Base-by-base conservation (phyloP, 768 basidiomycete genomes). In the Boletus vinaceobasis region DNA sequence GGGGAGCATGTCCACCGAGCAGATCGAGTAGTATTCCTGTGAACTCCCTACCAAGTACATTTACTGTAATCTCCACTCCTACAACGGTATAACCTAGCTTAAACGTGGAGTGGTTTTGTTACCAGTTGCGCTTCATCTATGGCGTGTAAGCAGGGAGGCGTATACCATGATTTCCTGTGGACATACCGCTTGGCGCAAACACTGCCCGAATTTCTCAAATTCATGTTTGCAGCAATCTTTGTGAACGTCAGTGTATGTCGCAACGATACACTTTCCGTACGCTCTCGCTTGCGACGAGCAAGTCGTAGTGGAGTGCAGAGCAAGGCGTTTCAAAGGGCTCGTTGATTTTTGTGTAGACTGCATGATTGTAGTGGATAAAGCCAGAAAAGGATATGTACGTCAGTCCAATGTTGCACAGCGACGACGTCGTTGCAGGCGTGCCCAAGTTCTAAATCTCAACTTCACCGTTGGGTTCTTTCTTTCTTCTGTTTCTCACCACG, bases 241-340 rank as follows among this genome's bases (percentile, higher is more conserved):
- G 56, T 76, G 82, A 6, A 93, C 87, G 57, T 98, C 96, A 29
- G 83, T 83, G 70, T 97, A 96, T 5, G 82, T 82, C 2, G 83
- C 80, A 29, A 88, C 75, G 43, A 98, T 85, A 72, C 96, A 99
- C 75, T 87, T 87, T 23, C 93, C 96, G 68, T 99, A 99, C 6
- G 73, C 76, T 4, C 82, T 70, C 27, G 94, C 93, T 65, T 93
- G 81, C 7, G 76, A 57, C 9, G 87, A 75, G 62, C 90, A 91
- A 15, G 88, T 89, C 3, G 79, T 77, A 2, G 88, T 90, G 3
- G 88, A 79, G 60, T 87, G 83, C 19, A 82, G 59, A n/a, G 88
- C 90, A 23, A 92, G 73, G 26, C 82, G 79, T 57, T 80, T 77
- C 39, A 92, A 65, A 26, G 87, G 86, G 14, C 62, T 69, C 32